phyloP scores from a whole-genome alignment of 768 basidiomycete genomes.

The Psilocybe sp. region DNA sequence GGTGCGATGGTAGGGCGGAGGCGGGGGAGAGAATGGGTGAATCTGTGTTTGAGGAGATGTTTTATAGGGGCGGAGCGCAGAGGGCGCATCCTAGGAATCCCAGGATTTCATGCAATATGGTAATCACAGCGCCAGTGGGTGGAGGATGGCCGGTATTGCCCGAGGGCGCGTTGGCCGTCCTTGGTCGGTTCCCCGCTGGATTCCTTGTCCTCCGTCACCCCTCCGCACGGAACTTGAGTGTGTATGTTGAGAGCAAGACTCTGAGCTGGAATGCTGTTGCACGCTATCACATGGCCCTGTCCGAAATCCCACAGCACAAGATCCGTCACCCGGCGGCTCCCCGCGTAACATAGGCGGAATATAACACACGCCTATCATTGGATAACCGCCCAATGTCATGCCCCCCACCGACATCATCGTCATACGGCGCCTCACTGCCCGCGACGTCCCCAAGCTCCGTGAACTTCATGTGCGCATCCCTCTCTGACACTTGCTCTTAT shows the following conservation, averaged over 20 bases:
- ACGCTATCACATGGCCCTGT: conserved; percentile 18
- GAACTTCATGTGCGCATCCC: conserved; percentile 38
- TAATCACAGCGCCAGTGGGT: conserved; percentile 12
- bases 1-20: conserved; percentile 13
- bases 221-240: conserved; percentile 16
- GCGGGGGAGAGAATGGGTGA: conserved; percentile 10
- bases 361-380: no score
- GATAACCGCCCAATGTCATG: no score
- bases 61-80: conserved; percentile 30
- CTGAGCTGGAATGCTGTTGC: not conserved
- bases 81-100: conserved; percentile 33
- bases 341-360: conserved; percentile 1
- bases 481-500: not conserved
- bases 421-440: conserved; percentile 27
- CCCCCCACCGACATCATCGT: conserved; percentile 24
- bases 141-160: conserved; percentile 25
- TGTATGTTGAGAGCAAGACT: not conserved
- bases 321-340: conserved; percentile 15
- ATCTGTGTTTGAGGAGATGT: conserved; percentile 12
- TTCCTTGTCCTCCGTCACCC: conserved; percentile 14
- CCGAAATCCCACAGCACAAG: not conserved
- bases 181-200: conserved; percentile 13
- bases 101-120: conserved; percentile 22
- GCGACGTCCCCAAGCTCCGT: conserved; percentile 31
- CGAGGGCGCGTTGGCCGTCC: conserved; percentile 14